phyloP scores from a whole-genome alignment of 2,329 filamentous ascomycete species.

The Verticillium dahliae region DNA sequence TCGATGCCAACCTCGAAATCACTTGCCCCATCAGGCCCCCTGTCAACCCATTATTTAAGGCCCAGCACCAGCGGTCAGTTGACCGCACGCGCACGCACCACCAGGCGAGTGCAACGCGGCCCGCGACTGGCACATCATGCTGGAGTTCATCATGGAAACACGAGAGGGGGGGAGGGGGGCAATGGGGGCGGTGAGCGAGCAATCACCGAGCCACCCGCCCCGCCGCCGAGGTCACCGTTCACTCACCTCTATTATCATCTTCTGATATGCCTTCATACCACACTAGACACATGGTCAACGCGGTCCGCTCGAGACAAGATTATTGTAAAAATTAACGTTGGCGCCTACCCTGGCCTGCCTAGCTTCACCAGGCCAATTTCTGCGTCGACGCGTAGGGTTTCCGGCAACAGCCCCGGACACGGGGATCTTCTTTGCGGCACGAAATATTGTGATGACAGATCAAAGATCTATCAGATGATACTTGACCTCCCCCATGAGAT shows the following conservation, averaged over 20 bases:
- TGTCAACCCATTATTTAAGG: background rate
- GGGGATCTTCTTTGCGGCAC: background rate
- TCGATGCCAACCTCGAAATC: background rate
- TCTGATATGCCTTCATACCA: background rate
- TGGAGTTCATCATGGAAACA: background rate
- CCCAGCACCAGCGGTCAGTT: background rate
- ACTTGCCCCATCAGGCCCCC: background rate
- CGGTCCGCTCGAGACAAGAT: background rate
- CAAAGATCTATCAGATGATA: background rate
- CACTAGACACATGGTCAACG: background rate
- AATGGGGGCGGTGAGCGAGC: background rate
- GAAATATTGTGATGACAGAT: background rate
- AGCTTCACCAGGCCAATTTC: background rate
- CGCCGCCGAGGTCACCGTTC: background rate
- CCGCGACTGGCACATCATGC: background rate
- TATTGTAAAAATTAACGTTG: background rate
- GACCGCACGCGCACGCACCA: background rate
- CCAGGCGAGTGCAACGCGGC: background rate
- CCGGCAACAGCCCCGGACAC: background rate
- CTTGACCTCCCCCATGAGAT: background rate
- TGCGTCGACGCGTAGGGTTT: background rate
- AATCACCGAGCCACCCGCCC: background rate
- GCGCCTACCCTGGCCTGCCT: background rate
- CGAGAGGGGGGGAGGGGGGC: background rate
- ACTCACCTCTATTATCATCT: background rate